Conservation (phyloP, 345 rosid genomes). For the Punica granatum region DNA sequence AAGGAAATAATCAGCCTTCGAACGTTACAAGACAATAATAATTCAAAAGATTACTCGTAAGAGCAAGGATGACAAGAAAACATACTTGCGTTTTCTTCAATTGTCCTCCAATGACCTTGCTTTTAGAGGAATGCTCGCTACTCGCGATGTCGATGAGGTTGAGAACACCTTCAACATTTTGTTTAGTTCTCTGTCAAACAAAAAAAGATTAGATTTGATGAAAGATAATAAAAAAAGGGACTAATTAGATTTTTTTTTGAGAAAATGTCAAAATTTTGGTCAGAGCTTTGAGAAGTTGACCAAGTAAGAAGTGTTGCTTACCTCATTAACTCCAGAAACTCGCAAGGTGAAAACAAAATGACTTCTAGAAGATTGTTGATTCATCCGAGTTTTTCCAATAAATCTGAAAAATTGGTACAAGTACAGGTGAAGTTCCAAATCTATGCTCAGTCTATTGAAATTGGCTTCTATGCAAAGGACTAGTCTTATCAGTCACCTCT, state of each 20-base stretch:
- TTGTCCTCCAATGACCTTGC: slow-evolving; percentile 90
- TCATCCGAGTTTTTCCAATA: slow-evolving; percentile 93
- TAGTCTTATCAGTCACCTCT: slow-evolving; percentile 41
- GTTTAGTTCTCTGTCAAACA: slow-evolving; percentile 67
- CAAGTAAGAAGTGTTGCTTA: slow-evolving; percentile 4
- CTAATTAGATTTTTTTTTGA: too few species aligned
- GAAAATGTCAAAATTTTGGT: too few species aligned
- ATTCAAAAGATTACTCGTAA: neutral
- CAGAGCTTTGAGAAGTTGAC: too few species aligned
- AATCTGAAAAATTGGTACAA: slow-evolving; percentile 35
- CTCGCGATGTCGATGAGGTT: slow-evolving; percentile 98
- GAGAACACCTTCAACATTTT: slow-evolving; percentile 88
- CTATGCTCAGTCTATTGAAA: neutral
- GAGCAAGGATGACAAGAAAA: neutral
- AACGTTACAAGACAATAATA: neutral
- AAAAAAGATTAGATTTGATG: neutral
- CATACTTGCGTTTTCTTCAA: slow-evolving; percentile 92
- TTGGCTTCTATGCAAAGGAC: neutral
- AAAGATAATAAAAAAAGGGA: neutral
- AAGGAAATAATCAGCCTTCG: neutral
- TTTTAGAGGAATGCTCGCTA: slow-evolving; percentile 90
- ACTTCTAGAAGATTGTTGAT: slow-evolving; percentile 95
- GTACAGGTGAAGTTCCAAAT: neutral
- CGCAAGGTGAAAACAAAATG: slow-evolving; percentile 87
- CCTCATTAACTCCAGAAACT: slow-evolving; percentile 87